A percentile compares a stretch with the other conserved stretches of the same genome.
phyloP scores from a whole-genome alignment of 83 land plant species.

The Picea abies region DNA sequence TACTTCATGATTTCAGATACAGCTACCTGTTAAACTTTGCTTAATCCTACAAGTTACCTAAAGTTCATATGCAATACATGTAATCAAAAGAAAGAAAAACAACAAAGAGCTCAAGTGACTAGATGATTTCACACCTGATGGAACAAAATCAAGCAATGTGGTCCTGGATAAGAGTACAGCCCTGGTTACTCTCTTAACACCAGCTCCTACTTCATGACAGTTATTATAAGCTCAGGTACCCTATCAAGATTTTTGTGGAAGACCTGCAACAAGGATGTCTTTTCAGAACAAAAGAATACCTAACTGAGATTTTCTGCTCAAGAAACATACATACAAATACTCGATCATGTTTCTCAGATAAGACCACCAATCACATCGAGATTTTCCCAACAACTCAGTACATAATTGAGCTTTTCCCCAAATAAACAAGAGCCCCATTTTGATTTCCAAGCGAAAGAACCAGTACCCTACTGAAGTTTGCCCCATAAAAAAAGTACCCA shows the following conservation, averaged over 20 bases:
- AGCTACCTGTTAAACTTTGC: not conserved
- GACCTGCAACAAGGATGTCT: not conserved
- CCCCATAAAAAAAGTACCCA: too few relatives aligned
- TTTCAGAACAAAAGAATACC: not conserved
- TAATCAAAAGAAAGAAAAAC: not conserved
- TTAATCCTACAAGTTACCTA: not conserved
- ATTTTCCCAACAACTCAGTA: not conserved
- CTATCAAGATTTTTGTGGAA: not conserved
- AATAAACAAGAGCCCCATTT: not conserved
- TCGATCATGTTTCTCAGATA: not conserved
- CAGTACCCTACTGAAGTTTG: not conserved
- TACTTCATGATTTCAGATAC: not conserved
- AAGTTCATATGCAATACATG: not conserved
- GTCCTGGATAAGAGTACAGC: not conserved
- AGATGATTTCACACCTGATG: slow-evolving; percentile 8
- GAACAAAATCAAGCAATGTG: not conserved
- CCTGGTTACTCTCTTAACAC: slow-evolving; percentile 7
- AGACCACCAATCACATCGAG: not conserved
- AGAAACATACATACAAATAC: not conserved
- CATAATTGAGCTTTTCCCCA: not conserved
- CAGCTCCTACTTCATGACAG: slow-evolving; percentile 1
- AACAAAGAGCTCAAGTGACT: too few relatives aligned
- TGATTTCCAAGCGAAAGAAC: not conserved
- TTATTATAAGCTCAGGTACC: not conserved
- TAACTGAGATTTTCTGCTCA: not conserved